Percentiles rank a stretch among this genome's conserved stretches.
phyloP scores from a whole-genome alignment of 23 red algal genomes.

The Chondrus crispus region DNA sequence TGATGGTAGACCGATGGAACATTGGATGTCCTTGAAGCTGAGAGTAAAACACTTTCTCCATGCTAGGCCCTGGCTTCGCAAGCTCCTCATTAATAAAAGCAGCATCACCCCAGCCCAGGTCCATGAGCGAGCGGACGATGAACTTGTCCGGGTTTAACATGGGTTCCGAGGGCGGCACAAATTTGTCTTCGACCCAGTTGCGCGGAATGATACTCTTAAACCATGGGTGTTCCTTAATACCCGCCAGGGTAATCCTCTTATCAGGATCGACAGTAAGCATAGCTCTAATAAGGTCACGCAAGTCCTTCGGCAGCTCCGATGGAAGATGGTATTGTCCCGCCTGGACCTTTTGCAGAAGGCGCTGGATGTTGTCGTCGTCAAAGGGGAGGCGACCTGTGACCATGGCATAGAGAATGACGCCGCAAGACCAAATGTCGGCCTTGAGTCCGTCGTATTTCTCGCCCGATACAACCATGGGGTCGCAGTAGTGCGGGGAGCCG shows the following conservation, averaged over 20 bases:
- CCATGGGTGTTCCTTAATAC: conserved; percentile 89
- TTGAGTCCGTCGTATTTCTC: conserved; percentile 95
- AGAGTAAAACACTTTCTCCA: conserved; percentile 92
- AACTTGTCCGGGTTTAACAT: conserved; percentile 73
- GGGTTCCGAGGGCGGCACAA: conserved; percentile 70
- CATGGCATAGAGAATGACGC: conserved; percentile 99
- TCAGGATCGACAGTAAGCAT: conserved; percentile 98
- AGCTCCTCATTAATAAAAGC: conserved; percentile 55
- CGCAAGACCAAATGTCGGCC: conserved; percentile 96
- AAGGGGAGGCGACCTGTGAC: conserved; percentile 99
- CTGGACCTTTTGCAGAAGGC: conserved; percentile 92
- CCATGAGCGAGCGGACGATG: conserved; percentile 77
- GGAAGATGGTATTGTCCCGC: conserved; percentile 87
- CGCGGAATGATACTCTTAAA: conserved; percentile 59
- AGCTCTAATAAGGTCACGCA: conserved; percentile 68
- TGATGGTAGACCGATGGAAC: conserved; percentile 31
- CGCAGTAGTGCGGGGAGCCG: conserved; percentile 96
- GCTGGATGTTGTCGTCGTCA: conserved; percentile 98
- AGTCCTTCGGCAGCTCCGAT: conserved; percentile 62
- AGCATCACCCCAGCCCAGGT: conserved; percentile 90
- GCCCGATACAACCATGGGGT: conserved; percentile 94
- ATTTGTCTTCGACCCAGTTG: conserved; percentile 55
- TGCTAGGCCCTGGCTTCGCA: conserved; percentile 53
- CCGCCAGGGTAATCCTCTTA: conserved; percentile 72
- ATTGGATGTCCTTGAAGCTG: conserved; percentile 83